Evolutionary conservation across 805 yeast species (phyloP).

Genomic region (Kodamaea nitidulidarum): DNA sequence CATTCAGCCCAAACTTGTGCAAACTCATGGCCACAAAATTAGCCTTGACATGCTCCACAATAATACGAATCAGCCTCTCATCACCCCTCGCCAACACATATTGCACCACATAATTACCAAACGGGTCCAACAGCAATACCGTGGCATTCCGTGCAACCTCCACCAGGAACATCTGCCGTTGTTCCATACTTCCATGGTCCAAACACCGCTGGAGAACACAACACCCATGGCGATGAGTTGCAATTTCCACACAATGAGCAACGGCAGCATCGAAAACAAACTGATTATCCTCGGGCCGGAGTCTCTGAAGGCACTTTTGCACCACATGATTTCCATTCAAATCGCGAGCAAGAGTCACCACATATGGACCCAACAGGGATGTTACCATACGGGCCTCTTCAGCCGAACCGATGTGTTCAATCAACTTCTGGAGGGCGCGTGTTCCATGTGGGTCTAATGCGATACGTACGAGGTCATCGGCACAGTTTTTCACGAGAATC

Average conservation of each 20-base stretch:
- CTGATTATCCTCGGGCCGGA: conserved; percentile 66
- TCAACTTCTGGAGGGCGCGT: conserved; percentile 86
- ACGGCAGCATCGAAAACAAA: conserved; percentile 87
- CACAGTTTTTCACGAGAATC: conserved; percentile 62
- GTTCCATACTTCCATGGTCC: conserved; percentile 76
- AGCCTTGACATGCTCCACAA: conserved; percentile 33
- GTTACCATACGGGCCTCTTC: conserved; percentile 69
- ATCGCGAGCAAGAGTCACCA: conserved; percentile 79
- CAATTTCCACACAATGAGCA: conserved; percentile 68
- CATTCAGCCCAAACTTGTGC: conserved; percentile 49
- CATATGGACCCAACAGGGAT: conserved; percentile 58
- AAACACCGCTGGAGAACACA: conserved; percentile 85
- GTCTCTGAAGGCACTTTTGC: conserved; percentile 81
- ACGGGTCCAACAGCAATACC: conserved; percentile 80
- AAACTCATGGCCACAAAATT: conserved; percentile 45
- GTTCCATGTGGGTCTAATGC: conserved; percentile 96
- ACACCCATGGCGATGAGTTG: conserved; percentile 83
- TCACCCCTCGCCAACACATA: conserved; percentile 65
- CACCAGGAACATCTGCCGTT: conserved; percentile 61
- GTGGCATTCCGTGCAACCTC: conserved; percentile 68
- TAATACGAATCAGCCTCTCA: conserved; percentile 27
- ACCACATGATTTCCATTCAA: conserved; percentile 95
- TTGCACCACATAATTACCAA: conserved; percentile 95
- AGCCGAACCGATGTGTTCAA: conserved; percentile 70
- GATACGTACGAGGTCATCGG: conserved; percentile 69